Evolutionary conservation across 768 basidiomycete genomes (phyloP), one percentile per base, ranked within the genome.

Genomic region (Paxillus involutus): DNA sequence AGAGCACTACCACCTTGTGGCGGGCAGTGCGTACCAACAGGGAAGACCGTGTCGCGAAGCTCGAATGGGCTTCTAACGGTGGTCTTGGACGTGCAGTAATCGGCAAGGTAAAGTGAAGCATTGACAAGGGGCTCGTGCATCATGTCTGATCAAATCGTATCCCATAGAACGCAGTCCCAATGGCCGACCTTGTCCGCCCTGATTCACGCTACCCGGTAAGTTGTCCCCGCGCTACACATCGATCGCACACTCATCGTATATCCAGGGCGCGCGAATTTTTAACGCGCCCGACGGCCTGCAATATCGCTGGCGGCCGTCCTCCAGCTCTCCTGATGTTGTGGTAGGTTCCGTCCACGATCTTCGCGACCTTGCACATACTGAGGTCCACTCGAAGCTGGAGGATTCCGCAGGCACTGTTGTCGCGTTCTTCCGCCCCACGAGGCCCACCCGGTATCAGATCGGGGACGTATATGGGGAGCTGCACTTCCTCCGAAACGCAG

Each of bases 381-480:
- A 64, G 45, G 51, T 26, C 17, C 50, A 40, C 51, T 35, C 59
- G 53, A 68, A 93, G 90, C 77, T 92, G 60, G 83, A 86, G 74
- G 90, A 93, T 70, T 74, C 80, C 44, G 80, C 78, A 60, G 83
- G 81, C 59, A 80, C 77, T 58, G 77, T 85, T 54, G 85, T 94
- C 60, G 91, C 91, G 36, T 86, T 89, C 72, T 90, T 87, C 78
- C 86, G 85, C 47, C 87, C 86, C 50, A 87, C 84, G 56, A 82
- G 85, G 63, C 83, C 83, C 56, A 87, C 86, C 52, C 86, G 88
- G 60, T 92, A 89, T 77, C 87, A 88, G 68, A 81, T 92, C 59
- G 91, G 91, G 58, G 91, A 93, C 66, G 91, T 92, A 35, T 88
- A 86, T 68, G 88, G 89, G 58, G 91, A 94, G 66, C 78, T 94